phyloP scores from a whole-genome alignment of 2,329 filamentous ascomycete genomes.

The Cryphonectria nitschkei region DNA sequence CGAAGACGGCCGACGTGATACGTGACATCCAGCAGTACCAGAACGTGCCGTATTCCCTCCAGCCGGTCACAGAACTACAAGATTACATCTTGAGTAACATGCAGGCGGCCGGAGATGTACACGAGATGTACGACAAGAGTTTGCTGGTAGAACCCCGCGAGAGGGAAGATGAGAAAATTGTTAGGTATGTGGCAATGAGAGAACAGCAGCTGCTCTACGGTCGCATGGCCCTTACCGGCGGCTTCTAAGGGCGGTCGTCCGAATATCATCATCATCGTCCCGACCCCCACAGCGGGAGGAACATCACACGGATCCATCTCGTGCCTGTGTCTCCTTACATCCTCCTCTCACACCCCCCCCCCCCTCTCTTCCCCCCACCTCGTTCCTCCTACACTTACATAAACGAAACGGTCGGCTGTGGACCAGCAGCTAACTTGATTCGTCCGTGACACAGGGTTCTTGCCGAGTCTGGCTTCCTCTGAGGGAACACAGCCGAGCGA shows the following conservation, averaged over 20 bases:
- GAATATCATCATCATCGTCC: slow-evolving; percentile 9
- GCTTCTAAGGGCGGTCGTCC: slow-evolving; percentile 22
- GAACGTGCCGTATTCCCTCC: slow-evolving; percentile 92
- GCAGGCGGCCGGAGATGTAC: slow-evolving; percentile 91
- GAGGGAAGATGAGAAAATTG: slow-evolving; percentile 98
- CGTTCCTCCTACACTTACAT: slow-evolving; percentile 14
- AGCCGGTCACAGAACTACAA: slow-evolving; percentile 87
- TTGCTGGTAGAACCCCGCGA: slow-evolving; percentile 91
- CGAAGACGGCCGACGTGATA: slow-evolving; percentile 97
- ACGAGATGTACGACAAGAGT: slow-evolving; percentile 99
- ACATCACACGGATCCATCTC: slow-evolving; percentile 21
- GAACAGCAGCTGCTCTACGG: slow-evolving; percentile 34
- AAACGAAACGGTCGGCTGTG: slow-evolving; percentile 3
- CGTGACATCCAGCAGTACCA: slow-evolving; percentile 99
- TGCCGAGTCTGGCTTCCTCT: slow-evolving; percentile 65
- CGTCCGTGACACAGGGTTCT: slow-evolving; percentile 51
- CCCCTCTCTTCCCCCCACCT: not conserved
- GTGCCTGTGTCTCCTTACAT: slow-evolving; percentile 10
- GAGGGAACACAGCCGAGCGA: slow-evolving; percentile 33
- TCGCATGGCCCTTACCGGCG: slow-evolving; percentile 25
- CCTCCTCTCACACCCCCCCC: not conserved
- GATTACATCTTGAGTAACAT: slow-evolving; percentile 97
- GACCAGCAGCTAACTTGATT: slow-evolving; percentile 31
- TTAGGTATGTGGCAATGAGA: slow-evolving; percentile 70
- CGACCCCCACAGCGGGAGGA: slow-evolving; percentile 2